Evolutionary conservation across 1,284 basidiomycete genomes (phyloP), one percentile per base, ranked within the genome.

Genomic region (Malassezia yamatoensis): DNA sequence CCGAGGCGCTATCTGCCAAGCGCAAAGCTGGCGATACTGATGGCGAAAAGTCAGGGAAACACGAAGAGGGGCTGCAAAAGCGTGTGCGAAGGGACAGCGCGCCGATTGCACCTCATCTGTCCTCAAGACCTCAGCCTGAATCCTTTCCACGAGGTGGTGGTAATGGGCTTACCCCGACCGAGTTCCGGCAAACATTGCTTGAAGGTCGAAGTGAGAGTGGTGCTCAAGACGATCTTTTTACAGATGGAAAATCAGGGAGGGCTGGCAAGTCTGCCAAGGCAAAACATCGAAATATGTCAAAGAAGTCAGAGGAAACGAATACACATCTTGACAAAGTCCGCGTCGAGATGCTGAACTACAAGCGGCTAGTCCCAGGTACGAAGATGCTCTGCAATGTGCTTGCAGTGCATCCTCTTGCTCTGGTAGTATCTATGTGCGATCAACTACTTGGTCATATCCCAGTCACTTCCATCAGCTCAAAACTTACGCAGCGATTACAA

Each of bases 391-490:
- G 85, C 34, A 87, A 90, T 76, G 81, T 99, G 47, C 81, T 89
- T 63, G 84, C 86, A 13, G 82, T 98, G 45, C 83, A 90, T 61
- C 88, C 93, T 3, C 83, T 98, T 21, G 88, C 88, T 44, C 81
- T 99, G 41, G 83, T 98, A 54, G 79, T 98, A 21, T 96, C 91
- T 7, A 80, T 99, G 20, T 93, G 94, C 20, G 88, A 91, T 73
- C 93, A 98, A 78, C 83, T 99, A 40, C 82, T 90, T 62, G 94
- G 83, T 4, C 91, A 98, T 76, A 81, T 98, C 24, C 93, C 94
- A 10, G 90, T 98, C 66, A 96, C 91, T 34, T 85, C 91, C 75
- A 83, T 98, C 59, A 90, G 90, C n/a, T 77, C 81, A 13, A 83
- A 87, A 64, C 81, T 93, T 59, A 96, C 91, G 3, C 67, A 79